Percentiles rank a stretch among this genome's conserved stretches.
phyloP scores from a whole-genome alignment of 305 asterid genomes.

The Fraxinus baroniana region DNA sequence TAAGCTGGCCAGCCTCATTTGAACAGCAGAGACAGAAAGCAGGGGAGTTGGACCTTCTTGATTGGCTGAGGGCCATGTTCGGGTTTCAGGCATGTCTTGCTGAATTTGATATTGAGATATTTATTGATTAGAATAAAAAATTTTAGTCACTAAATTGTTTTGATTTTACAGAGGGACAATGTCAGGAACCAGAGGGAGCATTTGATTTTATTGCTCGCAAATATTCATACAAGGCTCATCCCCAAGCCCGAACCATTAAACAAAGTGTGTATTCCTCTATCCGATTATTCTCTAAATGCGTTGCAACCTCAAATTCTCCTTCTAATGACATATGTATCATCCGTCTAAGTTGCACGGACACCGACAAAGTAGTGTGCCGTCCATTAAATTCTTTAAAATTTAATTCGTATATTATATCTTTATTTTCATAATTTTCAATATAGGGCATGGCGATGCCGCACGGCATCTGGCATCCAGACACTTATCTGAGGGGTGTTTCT shows the following conservation, averaged over 20 bases:
- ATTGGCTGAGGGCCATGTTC: constrained; percentile 97
- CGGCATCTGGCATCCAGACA: not conserved
- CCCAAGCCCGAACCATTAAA: constrained; percentile 89
- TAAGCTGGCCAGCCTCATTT: constrained; percentile 81
- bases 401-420: not conserved
- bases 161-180: constrained; percentile 76
- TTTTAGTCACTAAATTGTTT: constrained; percentile 20
- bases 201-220: constrained; percentile 80
- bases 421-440: not conserved
- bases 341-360: not conserved
- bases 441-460: not conserved
- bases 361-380: not conserved
- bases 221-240: constrained; percentile 79
- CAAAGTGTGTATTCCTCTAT: constrained; percentile 49
- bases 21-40: constrained; percentile 76
- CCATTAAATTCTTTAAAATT: constrained; percentile 1
- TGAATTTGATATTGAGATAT: constrained; percentile 26
- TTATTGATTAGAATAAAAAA: constrained; percentile 19
- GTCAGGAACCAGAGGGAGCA: constrained; percentile 97
- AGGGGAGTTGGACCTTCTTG: constrained; percentile 92
- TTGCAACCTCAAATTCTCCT: constrained; percentile 10
- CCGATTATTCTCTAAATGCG: constrained; percentile 20
- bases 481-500: not conserved
- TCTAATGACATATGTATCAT: constrained; percentile 15
- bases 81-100: constrained; percentile 85